Evolutionary conservation across 768 basidiomycete genomes (phyloP).

Genomic region (Trametes meyenii): DNA sequence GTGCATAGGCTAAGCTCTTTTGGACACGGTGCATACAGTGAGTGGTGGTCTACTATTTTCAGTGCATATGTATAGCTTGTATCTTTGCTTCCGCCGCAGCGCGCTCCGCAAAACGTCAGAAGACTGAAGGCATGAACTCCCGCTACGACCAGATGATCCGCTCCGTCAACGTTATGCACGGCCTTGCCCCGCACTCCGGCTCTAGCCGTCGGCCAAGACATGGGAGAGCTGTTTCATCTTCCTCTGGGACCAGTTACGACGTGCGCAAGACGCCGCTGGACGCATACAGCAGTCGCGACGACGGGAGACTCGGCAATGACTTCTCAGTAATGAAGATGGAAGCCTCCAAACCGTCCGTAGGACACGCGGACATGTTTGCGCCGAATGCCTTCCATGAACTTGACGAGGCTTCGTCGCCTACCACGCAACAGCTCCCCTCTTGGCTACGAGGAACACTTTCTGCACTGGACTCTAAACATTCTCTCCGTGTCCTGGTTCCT

Average conservation of each 20-base stretch:
- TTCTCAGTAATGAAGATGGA: conserved; percentile 51
- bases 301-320: conserved; percentile 40
- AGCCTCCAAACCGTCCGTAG: neutral
- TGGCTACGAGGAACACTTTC: conserved; percentile 62
- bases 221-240: conserved; percentile 41
- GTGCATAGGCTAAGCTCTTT: neutral
- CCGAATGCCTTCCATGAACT: conserved; percentile 9
- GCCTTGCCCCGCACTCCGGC: neutral
- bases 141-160: conserved; percentile 72
- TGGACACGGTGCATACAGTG: neutral
- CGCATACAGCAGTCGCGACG: conserved; percentile 39
- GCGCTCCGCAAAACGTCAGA: conserved; percentile 48
- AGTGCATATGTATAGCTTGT: neutral
- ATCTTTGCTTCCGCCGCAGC: neutral
- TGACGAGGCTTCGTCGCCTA: conserved; percentile 3
- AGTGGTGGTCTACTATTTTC: neutral
- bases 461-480: conserved; percentile 48
- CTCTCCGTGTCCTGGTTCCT: conserved; percentile 45
- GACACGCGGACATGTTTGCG: neutral
- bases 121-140: conserved; percentile 52
- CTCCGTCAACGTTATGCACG: conserved; percentile 49
- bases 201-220: conserved; percentile 23
- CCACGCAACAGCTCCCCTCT: conserved; percentile 43
- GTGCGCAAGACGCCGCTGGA: conserved; percentile 46
- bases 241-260: conserved; percentile 46